Evolutionary conservation across 768 basidiomycete genomes (phyloP), one percentile per base, ranked within the genome.

Genomic region (Pleurotus cornucopiae): DNA sequence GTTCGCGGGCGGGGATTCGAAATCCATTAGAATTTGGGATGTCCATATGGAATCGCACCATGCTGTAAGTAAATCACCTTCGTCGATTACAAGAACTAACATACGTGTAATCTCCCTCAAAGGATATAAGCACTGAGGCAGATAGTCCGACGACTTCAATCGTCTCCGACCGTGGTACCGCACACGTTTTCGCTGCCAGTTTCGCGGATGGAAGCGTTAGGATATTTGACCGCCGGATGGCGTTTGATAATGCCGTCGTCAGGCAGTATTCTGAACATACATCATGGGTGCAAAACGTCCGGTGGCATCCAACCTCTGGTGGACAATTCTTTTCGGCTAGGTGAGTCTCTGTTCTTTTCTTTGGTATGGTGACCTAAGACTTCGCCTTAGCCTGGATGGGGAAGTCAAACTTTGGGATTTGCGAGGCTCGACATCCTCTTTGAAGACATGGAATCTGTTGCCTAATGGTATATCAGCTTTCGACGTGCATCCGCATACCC

Each of bases 131-230:
- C 52, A 98, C 97, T 2, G 85, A 92, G 58, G 87, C 92, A 4
- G 91, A 95, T 43, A 91, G 92, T 58, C 91, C 94, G 43, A 82
- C 95, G 11, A 98, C 97, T 0, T 79, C 89, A 0, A 83, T 99
- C 48, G 77, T 82, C 2, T 91, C 89, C 7, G 94, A 97, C 60
- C 67, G 81, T 45, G 84, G 85, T 12, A 79, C 85, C 0, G 85
- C 88, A 14, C 85, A 90, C 56, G 85, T 86, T 2, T 94, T 98
- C 70, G 77, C 91, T 12, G 89, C 93, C 6, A 87, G 94, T 56
- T 98, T 98, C 67, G 97, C 89, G 13, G 94, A 98, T 68, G 97
- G 97, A 9, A 79, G 79, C 3, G 82, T 98, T 52, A 87, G 90
- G 63, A 76, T 97, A 2, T 98, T 94, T 71, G 97, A 99, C 73